Conservation (phyloP, 176 grass and related monocot species). For the Tillandsia leiboldiana region DNA sequence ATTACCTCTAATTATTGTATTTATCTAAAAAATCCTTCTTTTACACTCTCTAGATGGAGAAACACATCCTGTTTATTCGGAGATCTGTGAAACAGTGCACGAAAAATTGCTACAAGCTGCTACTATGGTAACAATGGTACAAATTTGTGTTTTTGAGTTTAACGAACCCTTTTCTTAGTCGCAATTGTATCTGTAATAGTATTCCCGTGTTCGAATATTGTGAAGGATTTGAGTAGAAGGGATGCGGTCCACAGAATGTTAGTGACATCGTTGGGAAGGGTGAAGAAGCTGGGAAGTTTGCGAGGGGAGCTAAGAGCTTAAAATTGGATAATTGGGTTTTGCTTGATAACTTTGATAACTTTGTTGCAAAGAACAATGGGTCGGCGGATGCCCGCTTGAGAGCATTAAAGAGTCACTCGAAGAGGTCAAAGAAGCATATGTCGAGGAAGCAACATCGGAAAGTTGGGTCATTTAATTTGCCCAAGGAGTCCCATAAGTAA, state of each 20-base stretch:
- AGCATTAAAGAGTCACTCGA: constrained; percentile 46
- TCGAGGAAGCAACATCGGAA: constrained; percentile 61
- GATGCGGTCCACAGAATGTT: constrained; percentile 33
- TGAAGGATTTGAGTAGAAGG: constrained; percentile 27
- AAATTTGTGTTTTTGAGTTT: too few relatives aligned
- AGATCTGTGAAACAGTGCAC: constrained; percentile 28
- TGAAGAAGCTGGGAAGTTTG: constrained; percentile 35
- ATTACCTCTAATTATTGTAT: too few relatives aligned
- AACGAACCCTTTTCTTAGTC: too few relatives aligned
- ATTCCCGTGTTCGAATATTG: not conserved
- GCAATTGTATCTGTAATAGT: too few relatives aligned
- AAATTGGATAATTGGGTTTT: constrained; percentile 48
- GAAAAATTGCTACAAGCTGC: constrained; percentile 28
- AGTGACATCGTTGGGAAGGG: constrained; percentile 61
- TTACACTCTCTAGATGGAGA: constrained; percentile 39
- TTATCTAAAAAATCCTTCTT: not conserved
- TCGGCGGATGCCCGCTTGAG: constrained; percentile 41
- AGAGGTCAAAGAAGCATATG: constrained; percentile 53
- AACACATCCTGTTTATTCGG: constrained; percentile 34
- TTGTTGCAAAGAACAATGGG: constrained; percentile 35
- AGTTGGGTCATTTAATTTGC: constrained; percentile 47
- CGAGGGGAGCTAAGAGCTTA: constrained; percentile 42
- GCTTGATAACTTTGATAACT: constrained; percentile 54
- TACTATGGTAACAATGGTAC: not conserved
- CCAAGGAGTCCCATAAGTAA: constrained; percentile 36